Evolutionary conservation across 75 land plant species (phyloP), one percentile per base, ranked within the genome.

Genomic region (Larix kaempferi): DNA sequence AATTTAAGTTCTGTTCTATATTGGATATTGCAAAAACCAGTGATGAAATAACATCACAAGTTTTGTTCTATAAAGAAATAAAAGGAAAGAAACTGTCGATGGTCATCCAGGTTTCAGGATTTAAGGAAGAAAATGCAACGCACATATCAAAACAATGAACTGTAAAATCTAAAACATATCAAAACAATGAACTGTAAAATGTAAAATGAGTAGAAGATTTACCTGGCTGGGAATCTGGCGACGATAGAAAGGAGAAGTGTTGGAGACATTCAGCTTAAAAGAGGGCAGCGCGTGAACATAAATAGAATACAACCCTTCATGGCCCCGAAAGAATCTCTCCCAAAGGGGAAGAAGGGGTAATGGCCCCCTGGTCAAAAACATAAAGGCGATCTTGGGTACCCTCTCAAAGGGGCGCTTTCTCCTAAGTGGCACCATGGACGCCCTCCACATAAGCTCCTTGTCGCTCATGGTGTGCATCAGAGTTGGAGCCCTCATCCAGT

Each of bases 171-270:
- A n/a, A n/a, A n/a, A 44, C 52, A 44, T 44, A 44, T 44, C 52
- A 44, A 44, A 7, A 44, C 52, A 44, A 49, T 10, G 54, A 49
- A 49, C 12, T 1, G 54, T n/a, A n/a, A n/a, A n/a, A n/a, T n/a
- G n/a, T n/a, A n/a, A n/a, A 49, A 49, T 10, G 12, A 12, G 1
- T 49, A 56, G 37, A 52, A 33, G 17, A 35, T 79, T 63, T 26
- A 91, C 95, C 95, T 91, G 69, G 73, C 95, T 92, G 33, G 93
- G 93, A 64, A 92, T 83, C 65, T 90, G 83, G 57, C 91, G 74
- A 19, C 88, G 86, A 67, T 81, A 59, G 75, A 92, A 92, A 16
- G 89, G 89, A 12, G 93, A 88, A 6, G 37, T 22, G 6, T 25
- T 17, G 14, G 55, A 13, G 14, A n/a, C 74, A 58, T 84, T 80